These are phyloP conservation scores for Trypethelium eluteriae DNA, from an alignment of 495 filamentous ascomycete genomes.

Conservation along the genomic window DNA sequence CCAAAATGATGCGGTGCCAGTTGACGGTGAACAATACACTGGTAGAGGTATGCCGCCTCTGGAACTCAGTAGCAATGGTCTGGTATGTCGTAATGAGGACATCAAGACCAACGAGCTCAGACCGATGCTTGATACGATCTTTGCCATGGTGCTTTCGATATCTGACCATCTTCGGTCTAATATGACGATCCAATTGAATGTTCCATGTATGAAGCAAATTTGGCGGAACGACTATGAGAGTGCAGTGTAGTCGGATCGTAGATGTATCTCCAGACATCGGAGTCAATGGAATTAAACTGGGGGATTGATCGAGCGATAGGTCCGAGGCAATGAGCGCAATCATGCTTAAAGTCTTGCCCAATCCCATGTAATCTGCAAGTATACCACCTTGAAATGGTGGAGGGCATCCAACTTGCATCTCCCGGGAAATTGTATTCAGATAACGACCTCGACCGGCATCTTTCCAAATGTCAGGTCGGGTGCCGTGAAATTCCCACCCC, in stretches of 20 bases:
- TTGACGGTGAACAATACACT: slow-evolving; percentile 1
- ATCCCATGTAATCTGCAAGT: slow-evolving; percentile 6
- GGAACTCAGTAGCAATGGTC: not conserved
- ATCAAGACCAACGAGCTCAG: not conserved
- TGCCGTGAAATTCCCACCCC: slow-evolving; percentile 30
- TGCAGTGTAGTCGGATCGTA: not conserved
- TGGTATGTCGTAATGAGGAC: slow-evolving; percentile 5
- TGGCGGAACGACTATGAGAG: not conserved
- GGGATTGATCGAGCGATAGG: not conserved
- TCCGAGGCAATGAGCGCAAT: not conserved
- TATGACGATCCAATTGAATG: not conserved
- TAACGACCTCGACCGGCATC: not conserved
- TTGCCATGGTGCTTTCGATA: not conserved
- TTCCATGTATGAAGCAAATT: slow-evolving; percentile 2
- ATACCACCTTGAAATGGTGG: slow-evolving; percentile 7
- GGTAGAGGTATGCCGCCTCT: not conserved
- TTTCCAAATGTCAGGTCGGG: slow-evolving; percentile 27
- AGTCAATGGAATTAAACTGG: not conserved
- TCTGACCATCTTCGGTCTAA: not conserved
- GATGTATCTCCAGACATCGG: not conserved
- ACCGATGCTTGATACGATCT: not conserved
- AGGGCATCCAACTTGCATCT: not conserved
- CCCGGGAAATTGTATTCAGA: not conserved
- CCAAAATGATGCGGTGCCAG: slow-evolving; percentile 6
- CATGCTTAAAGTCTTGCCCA: slow-evolving; percentile 5